A percentile compares a stretch with the other conserved stretches of the same genome.
phyloP scores from a whole-genome alignment of 2,329 filamentous ascomycete species.

The Pseudogymnoascus sp. region DNA sequence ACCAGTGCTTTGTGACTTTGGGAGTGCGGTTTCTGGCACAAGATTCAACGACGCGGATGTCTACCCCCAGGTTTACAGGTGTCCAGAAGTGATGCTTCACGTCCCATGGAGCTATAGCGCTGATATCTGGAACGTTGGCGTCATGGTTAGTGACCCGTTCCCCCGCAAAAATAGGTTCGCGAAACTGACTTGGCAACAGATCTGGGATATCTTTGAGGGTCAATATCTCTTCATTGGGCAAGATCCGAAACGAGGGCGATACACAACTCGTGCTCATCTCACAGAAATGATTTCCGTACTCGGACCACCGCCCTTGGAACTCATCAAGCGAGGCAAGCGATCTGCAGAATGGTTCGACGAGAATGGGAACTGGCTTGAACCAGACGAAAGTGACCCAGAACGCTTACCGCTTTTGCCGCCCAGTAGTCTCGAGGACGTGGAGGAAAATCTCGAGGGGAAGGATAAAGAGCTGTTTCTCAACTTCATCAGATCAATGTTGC shows the following conservation, averaged over 20 bases:
- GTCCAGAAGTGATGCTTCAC: conserved; percentile 39
- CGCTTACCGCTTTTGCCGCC: conserved; percentile 15
- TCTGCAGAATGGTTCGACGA: conserved; percentile 15
- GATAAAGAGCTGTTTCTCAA: conserved; percentile 16
- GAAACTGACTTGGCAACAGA: conserved; percentile 11
- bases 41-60: conserved; percentile 29
- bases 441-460: conserved; percentile 15
- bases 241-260: conserved; percentile 12
- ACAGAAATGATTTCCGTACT: conserved; percentile 18
- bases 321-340: conserved; percentile 12
- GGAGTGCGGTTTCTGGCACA: conserved; percentile 35
- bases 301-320: conserved; percentile 15
- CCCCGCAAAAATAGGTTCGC: conserved; percentile 5
- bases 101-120: conserved; percentile 20
- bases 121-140: conserved; percentile 23
- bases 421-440: conserved; percentile 15
- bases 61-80: conserved; percentile 34
- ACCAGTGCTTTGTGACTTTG: conserved; percentile 41
- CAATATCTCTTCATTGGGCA: conserved; percentile 15
- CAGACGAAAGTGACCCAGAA: conserved; percentile 14
- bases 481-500: conserved; percentile 16
- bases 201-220: conserved; percentile 18
- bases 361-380: conserved; percentile 15
- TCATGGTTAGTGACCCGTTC: conserved; percentile 16
- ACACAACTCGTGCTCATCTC: conserved; percentile 17